phyloP scores from a whole-genome alignment of 352 stramenopile species.

The Pythium pyrilobum region DNA sequence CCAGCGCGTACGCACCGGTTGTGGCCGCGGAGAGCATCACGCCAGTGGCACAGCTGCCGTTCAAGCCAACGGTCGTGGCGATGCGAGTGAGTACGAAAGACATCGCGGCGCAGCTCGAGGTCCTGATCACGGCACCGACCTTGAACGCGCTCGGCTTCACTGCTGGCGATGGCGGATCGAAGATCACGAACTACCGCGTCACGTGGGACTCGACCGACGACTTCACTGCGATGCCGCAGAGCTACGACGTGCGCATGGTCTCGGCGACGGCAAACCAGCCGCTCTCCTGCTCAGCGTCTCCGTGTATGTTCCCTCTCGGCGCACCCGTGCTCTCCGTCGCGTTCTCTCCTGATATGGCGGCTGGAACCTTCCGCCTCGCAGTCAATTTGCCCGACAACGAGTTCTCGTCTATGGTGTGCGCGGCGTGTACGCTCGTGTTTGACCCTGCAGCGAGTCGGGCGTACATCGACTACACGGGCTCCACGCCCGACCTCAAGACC shows the following conservation, averaged over 20 bases:
- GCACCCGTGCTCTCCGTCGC: conserved; percentile 89
- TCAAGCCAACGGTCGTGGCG: conserved; percentile 55
- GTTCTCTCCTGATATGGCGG: conserved; percentile 47
- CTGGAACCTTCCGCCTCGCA: conserved; percentile 69
- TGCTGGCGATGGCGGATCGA: conserved; percentile 39
- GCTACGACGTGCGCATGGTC: conserved; percentile 54
- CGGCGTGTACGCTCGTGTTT: conserved; percentile 38
- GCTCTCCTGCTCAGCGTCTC: conserved; percentile 24
- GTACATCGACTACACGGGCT: conserved; percentile 66
- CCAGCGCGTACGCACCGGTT: conserved; percentile 5
- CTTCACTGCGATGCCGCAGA: conserved; percentile 31
- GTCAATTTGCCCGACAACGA: conserved; percentile 22
- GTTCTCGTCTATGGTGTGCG: conserved; percentile 33
- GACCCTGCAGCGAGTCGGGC: conserved; percentile 20
- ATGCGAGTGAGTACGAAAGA: conserved; percentile 74
- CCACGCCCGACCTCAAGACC: conserved; percentile 49
- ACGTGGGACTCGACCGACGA: conserved; percentile 46
- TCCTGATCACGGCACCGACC: conserved; percentile 65
- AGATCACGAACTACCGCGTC: conserved; percentile 62
- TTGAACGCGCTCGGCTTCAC: conserved; percentile 62
- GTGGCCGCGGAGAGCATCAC: conserved; percentile 27
- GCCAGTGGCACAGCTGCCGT: conserved; percentile 51
- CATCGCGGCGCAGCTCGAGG: conserved; percentile 73
- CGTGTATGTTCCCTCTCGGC: conserved; percentile 89
- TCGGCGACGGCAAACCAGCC: conserved; percentile 14